Conservation (phyloP, 306 rosid species). For the Lablab purpureus region DNA sequence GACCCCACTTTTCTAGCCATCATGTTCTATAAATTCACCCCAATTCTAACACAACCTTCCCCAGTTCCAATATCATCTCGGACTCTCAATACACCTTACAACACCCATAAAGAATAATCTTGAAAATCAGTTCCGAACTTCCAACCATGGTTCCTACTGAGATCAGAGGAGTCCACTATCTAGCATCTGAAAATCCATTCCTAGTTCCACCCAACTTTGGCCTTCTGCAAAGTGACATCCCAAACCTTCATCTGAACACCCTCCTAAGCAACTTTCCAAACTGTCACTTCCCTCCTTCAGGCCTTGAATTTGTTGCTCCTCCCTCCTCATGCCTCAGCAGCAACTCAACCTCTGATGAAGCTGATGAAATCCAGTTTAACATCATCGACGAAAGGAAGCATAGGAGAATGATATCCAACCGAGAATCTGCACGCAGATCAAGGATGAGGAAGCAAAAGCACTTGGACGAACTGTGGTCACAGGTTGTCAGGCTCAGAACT, state of each 20-base stretch:
- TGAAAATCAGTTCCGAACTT: not conserved
- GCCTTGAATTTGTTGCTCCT: slow-evolving; percentile 51
- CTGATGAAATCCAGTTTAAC: slow-evolving; percentile 67
- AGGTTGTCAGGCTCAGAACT: slow-evolving; percentile 70
- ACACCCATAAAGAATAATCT: slow-evolving; percentile 28
- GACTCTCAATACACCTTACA: slow-evolving; percentile 20
- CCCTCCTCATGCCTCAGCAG: slow-evolving; percentile 62
- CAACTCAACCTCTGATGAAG: slow-evolving; percentile 84
- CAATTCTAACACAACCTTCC: slow-evolving; percentile 48
- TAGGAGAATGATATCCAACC: slow-evolving; percentile 81
- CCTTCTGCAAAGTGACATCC: slow-evolving; percentile 52
- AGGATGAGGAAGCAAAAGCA: slow-evolving; percentile 92
- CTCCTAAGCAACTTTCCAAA: slow-evolving; percentile 53
- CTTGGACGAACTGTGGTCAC: slow-evolving; percentile 83
- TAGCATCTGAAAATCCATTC: slow-evolving; percentile 57
- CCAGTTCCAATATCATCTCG: slow-evolving; percentile 42
- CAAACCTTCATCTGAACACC: slow-evolving; percentile 45
- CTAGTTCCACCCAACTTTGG: slow-evolving; percentile 46
- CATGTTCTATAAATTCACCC: slow-evolving; percentile 62
- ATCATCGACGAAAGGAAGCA: slow-evolving; percentile 78
- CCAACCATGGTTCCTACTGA: slow-evolving; percentile 68
- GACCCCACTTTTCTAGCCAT: slow-evolving; percentile 60
- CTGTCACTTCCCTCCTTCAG: slow-evolving; percentile 45
- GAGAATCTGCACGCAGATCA: slow-evolving; percentile 88
- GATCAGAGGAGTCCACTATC: slow-evolving; percentile 59